phyloP scores from a whole-genome alignment of 129 eudicot species.

The Gnaphalium uliginosum region DNA sequence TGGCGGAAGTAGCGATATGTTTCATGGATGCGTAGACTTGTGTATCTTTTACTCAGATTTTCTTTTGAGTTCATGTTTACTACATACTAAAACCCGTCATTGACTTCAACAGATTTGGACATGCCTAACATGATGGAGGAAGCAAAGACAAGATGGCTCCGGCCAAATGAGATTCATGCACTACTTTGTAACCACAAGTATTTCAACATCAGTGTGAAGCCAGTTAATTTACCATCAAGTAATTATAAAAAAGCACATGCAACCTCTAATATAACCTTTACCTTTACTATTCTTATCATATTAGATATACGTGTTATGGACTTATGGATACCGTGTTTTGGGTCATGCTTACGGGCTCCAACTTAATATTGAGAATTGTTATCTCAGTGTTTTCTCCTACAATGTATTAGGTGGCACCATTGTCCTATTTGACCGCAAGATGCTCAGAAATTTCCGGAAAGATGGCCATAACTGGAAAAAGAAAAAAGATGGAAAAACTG shows the following conservation, averaged over 20 bases:
- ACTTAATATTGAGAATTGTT: background rate
- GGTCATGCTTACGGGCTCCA: background rate
- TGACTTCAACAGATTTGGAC: conserved; percentile 68
- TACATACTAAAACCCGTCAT: background rate
- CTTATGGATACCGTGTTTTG: background rate
- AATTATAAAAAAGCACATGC: conserved; percentile 21
- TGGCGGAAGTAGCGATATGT: background rate
- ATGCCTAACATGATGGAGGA: conserved; percentile 69
- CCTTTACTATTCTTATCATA: background rate
- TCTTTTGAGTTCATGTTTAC: conserved; percentile 1
- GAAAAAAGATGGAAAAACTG: conserved; percentile 96
- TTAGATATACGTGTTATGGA: background rate
- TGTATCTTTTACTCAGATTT: background rate
- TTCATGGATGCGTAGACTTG: background rate
- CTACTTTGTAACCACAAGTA: conserved; percentile 66
- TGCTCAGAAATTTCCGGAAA: conserved; percentile 91
- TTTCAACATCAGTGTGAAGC: conserved; percentile 76
- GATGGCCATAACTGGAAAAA: conserved; percentile 99
- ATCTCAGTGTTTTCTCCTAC: conserved; percentile 20
- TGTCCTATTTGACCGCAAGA: conserved; percentile 85
- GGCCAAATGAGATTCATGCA: conserved; percentile 95
- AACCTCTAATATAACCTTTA: background rate
- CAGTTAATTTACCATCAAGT: conserved; percentile 83
- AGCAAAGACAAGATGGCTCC: conserved; percentile 87
- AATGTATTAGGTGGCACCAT: conserved; percentile 72